Percentiles rank a stretch among this genome's conserved stretches.
Evolutionary conservation across 805 yeast genomes (phyloP).

Genomic region (Saccharomycopsis schoenii): DNA sequence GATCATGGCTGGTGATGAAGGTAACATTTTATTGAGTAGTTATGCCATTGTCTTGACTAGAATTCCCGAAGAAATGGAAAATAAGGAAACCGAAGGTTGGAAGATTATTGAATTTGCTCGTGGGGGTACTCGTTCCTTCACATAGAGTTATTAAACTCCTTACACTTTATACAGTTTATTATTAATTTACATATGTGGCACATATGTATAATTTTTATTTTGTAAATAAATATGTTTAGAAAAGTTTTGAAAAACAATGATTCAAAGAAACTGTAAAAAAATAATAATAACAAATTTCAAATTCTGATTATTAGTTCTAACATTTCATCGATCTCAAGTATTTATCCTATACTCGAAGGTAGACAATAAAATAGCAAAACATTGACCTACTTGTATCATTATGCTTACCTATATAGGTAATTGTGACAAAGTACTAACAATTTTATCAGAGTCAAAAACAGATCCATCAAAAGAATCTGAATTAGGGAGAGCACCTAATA

Average conservation of each 20-base stretch:
- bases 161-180: neutral
- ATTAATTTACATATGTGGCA: neutral
- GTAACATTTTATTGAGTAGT: slow-evolving; percentile 83
- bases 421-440: slow-evolving; percentile 28
- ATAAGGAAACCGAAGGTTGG: slow-evolving; percentile 95
- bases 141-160: neutral
- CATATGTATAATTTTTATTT: neutral
- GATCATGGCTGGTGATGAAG: slow-evolving; percentile 92
- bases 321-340: no score
- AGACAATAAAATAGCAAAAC: no score
- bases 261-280: no score
- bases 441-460: slow-evolving; percentile 44
- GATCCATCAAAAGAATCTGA: slow-evolving; percentile 45
- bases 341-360: no score
- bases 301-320: no score
- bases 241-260: no score
- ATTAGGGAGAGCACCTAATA: slow-evolving; percentile 52
- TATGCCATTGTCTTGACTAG: slow-evolving; percentile 95
- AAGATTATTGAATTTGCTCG: slow-evolving; percentile 88
- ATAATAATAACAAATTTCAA: no score
- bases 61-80: slow-evolving; percentile 82
- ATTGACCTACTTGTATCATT: neutral
- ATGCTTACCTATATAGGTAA: neutral
- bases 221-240: neutral
- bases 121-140: slow-evolving; percentile 32